Evolutionary conservation across 2,329 filamentous ascomycete species (phyloP).

Genomic region (Fusarium transvaalense): DNA sequence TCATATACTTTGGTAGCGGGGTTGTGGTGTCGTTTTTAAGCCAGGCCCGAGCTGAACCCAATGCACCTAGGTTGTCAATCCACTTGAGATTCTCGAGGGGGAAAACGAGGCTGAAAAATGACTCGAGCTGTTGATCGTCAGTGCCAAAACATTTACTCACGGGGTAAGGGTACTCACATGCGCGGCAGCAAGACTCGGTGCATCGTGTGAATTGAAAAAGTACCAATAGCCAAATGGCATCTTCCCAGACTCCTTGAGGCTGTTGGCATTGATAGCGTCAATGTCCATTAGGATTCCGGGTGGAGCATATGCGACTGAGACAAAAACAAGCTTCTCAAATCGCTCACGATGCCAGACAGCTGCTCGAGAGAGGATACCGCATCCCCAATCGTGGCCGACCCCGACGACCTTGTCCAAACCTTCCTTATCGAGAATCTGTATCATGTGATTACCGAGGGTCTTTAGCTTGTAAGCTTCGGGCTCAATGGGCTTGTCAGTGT

Average conservation of each 20-base stretch:
- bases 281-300: constrained; percentile 27
- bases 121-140: constrained; percentile 29
- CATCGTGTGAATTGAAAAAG: constrained; percentile 39
- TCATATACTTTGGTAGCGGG: constrained; percentile 18
- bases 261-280: constrained; percentile 24
- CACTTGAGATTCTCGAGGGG: constrained; percentile 16
- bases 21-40: constrained; percentile 15
- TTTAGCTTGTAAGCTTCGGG: constrained; percentile 31
- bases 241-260: constrained; percentile 22
- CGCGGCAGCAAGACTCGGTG: constrained; percentile 5
- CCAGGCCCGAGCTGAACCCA: constrained; percentile 31
- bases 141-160: fast-evolving
- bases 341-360: constrained; percentile 28
- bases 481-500: constrained; percentile 29
- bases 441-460: constrained; percentile 18
- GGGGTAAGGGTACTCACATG: not conserved
- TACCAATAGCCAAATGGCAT: constrained; percentile 41
- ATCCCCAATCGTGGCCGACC: constrained; percentile 38
- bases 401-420: constrained; percentile 24
- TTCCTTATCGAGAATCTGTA: constrained; percentile 32
- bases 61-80: constrained; percentile 17
- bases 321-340: constrained; percentile 21
- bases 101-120: constrained; percentile 37
- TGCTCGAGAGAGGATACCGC: constrained; percentile 21
- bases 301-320: constrained; percentile 22